Evolutionary conservation across 2,329 filamentous ascomycete genomes (phyloP).

Genomic region (Monosporascus sp.): DNA sequence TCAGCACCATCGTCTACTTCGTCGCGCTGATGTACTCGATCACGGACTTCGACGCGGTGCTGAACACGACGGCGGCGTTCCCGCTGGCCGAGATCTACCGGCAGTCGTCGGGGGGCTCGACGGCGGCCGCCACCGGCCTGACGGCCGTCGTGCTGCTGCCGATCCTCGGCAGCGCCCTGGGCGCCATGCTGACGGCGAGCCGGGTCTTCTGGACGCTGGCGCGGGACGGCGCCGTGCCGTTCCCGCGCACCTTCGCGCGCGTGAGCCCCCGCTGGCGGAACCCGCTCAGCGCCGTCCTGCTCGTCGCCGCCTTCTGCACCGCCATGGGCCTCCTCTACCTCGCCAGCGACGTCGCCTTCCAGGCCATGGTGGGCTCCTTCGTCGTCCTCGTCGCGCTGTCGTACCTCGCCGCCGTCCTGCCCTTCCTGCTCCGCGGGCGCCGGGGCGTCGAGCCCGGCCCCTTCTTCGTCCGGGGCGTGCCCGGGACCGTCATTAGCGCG

Average conservation of each 20-base stretch:
- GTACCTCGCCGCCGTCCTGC: slow-evolving; percentile 59
- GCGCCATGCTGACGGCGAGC: slow-evolving; percentile 32
- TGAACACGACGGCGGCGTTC: slow-evolving; percentile 43
- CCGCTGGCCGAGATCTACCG: slow-evolving; percentile 63
- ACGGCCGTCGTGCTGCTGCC: slow-evolving; percentile 33
- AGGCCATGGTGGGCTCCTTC: slow-evolving; percentile 54
- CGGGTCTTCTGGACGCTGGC: slow-evolving; percentile 36
- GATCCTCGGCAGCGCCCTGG: slow-evolving; percentile 30
- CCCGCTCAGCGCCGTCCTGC: slow-evolving; percentile 31
- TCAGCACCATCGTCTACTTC: slow-evolving; percentile 4
- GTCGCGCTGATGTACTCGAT: slow-evolving; percentile 7
- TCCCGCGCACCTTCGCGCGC: slow-evolving; percentile 11
- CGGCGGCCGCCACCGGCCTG: slow-evolving; percentile 44
- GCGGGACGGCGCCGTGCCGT: slow-evolving; percentile 33
- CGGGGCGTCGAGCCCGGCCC: slow-evolving; percentile 47
- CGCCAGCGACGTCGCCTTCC: slow-evolving; percentile 61
- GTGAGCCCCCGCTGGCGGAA: slow-evolving; percentile 27
- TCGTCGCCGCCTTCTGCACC: slow-evolving; percentile 26
- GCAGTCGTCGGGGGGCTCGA: slow-evolving; percentile 46
- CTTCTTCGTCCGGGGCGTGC: slow-evolving; percentile 45
- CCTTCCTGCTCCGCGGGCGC: slow-evolving; percentile 43
- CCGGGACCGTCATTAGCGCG: slow-evolving; percentile 46
- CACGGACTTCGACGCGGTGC: slow-evolving; percentile 39
- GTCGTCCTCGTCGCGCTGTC: slow-evolving; percentile 27
- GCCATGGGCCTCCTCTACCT: slow-evolving; percentile 60